Evolutionary conservation across 495 filamentous ascomycete species (phyloP), one percentile per base, ranked within the genome.

Genomic region (Penicillium goetzii): DNA sequence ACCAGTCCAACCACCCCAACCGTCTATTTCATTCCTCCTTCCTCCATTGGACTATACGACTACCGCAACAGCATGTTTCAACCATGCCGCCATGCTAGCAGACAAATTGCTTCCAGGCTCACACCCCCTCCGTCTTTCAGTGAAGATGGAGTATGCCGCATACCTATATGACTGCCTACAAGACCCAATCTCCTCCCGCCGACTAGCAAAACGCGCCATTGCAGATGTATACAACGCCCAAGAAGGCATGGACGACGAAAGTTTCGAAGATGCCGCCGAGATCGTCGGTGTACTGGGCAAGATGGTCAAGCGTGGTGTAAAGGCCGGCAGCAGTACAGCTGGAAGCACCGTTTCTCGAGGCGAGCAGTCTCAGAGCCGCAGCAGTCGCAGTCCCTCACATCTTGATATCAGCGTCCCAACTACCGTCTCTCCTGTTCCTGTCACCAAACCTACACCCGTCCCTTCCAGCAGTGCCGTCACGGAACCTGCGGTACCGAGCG

Each of bases 91-190:
- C 14, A 74, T 83, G n/a, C 83, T 93, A 6, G 91, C 94, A 4
- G 89, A 92, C 30, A 72, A 77, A 14, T 79, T 91, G 11, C 83
- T 98, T 19, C 90, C 92, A 61, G 93, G 93, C 33, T 93, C 91
- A 0, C 92, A 98, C 64, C 95, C 95, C 1, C 83, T 99, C 17
- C 90, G 95, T 3, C 82, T 99, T 0, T 95, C 91, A 0, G 90
- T 97, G 17, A 96, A 96, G 63, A 88, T 96, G 12, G 95, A 99
- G 75, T 95, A 93, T 72, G 86, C 89, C n/a, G 95, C 94, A 2
- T 99, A 97, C 70, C 81, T 97, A 5, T 97, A 95, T 80, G 95
- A 99, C 70, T 97, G 93, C 68, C 81, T 93, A 9, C 91, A 95
- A 68, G 93, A 98, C 63, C 77, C 83, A 56, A 86, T 90, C 23